Evolutionary conservation across 2,329 filamentous ascomycete genomes (phyloP).

Genomic region (Lachnellula suecica): DNA sequence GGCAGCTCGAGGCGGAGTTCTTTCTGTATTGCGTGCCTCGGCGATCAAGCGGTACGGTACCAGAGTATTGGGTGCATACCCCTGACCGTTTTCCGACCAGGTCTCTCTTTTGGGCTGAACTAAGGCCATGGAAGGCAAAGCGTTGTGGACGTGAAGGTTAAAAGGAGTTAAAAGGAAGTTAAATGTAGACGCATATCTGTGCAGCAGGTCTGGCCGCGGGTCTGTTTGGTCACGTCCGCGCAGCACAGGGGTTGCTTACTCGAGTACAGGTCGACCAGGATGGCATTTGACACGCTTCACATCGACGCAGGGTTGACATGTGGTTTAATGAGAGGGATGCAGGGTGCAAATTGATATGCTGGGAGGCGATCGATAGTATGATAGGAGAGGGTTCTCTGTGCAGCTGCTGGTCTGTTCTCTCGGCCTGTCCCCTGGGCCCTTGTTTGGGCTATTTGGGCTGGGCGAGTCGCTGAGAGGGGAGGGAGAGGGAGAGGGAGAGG

Average conservation of each 20-base stretch:
- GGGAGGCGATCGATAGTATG: no score
- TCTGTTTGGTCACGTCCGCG: background rate
- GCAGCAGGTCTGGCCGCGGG: background rate
- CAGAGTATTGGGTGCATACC: background rate
- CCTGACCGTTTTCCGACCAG: background rate
- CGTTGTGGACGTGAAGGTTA: no score
- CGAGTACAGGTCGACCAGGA: background rate
- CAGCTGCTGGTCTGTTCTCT: no score
- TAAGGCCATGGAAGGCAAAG: background rate
- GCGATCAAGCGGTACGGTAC: background rate
- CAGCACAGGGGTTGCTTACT: background rate
- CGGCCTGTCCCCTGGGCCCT: no score
- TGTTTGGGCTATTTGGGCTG: background rate
- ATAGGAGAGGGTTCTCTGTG: no score
- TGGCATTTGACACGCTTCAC: background rate
- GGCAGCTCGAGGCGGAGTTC: background rate
- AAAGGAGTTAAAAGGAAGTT: no score
- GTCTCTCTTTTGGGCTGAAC: background rate
- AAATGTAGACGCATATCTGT: background rate
- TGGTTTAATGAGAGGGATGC: background rate
- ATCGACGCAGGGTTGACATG: background rate
- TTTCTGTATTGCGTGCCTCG: background rate
- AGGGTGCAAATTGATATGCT: background rate
- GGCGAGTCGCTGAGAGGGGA: background rate
- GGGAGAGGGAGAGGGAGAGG: background rate